phyloP scores from a whole-genome alignment of 2,329 filamentous ascomycete species.

The Xylaria sp. region DNA sequence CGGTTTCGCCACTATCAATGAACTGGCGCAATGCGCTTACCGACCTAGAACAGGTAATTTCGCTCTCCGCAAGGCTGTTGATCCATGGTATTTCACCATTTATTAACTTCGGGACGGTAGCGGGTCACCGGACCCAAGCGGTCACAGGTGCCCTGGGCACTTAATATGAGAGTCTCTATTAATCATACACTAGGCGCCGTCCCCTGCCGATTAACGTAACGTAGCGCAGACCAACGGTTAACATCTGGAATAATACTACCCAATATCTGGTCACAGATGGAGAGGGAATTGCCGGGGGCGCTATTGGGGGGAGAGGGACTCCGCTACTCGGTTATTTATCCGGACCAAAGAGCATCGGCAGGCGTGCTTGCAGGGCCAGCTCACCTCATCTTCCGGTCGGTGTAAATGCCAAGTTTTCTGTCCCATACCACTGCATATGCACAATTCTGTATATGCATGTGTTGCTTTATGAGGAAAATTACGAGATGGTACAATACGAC shows the following conservation, averaged over 20 bases:
- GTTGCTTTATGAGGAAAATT: constrained; percentile 2
- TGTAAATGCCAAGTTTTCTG: constrained; percentile 12
- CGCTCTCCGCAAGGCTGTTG: constrained; percentile 8
- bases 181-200: not conserved
- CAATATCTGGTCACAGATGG: constrained; percentile 9
- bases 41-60: not conserved
- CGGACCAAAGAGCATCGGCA: constrained; percentile 10
- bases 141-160: not conserved
- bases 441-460: not conserved
- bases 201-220: constrained; percentile 1
- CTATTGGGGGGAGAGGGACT: not conserved
- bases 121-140: not conserved
- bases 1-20: not conserved
- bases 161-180: constrained; percentile 16
- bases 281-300: constrained; percentile 18
- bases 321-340: constrained; percentile 24
- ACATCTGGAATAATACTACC: constrained; percentile 22
- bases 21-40: not conserved
- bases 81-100: constrained; percentile 20
- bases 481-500: constrained; percentile 24
- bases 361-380: constrained; percentile 16
- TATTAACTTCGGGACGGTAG: not conserved
- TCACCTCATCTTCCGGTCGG: constrained; percentile 17
- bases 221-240: constrained; percentile 19
- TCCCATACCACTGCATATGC: not conserved